phyloP scores from a whole-genome alignment of 331 rosid species.

The Quercus phellos region DNA sequence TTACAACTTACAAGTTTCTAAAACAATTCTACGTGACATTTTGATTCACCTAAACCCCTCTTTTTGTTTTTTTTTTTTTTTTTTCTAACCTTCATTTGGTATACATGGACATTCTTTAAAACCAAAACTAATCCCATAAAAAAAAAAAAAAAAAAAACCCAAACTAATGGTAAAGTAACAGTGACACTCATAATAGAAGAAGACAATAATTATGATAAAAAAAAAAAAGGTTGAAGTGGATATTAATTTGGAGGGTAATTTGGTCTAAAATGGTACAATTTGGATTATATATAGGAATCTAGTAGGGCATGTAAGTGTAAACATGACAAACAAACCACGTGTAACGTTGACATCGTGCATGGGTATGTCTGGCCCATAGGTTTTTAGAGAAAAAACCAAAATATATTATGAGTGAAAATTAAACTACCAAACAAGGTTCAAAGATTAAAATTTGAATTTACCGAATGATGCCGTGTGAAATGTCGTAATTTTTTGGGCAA shows the following conservation, averaged over 20 bases:
- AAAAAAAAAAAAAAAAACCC: too few relatives aligned
- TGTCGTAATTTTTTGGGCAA: conserved; percentile 40
- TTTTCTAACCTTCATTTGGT: too few relatives aligned
- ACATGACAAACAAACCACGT: conserved; percentile 36
- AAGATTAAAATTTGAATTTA: conserved; percentile 14
- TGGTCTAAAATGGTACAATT: not conserved
- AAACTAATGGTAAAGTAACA: too few relatives aligned
- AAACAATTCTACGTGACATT: too few relatives aligned
- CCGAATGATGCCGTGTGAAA: conserved; percentile 93
- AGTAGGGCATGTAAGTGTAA: conserved; percentile 14
- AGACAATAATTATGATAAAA: too few relatives aligned
- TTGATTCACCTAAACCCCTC: too few relatives aligned
- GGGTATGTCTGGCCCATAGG: not conserved
- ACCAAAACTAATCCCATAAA: too few relatives aligned
- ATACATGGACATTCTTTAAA: too few relatives aligned
- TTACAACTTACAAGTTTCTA: too few relatives aligned
- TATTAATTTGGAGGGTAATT: not conserved
- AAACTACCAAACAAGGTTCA: not conserved
- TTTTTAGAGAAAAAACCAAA: not conserved
- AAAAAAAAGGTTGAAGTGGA: not conserved
- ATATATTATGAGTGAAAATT: not conserved
- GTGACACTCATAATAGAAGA: too few relatives aligned
- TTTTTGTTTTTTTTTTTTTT: too few relatives aligned
- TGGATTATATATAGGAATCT: not conserved
- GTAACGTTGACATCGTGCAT: conserved; percentile 9